Evolutionary conservation across 352 stramenopile species (phyloP), one percentile per base, ranked within the genome.

Genomic region (Elongisporangium senticosum): DNA sequence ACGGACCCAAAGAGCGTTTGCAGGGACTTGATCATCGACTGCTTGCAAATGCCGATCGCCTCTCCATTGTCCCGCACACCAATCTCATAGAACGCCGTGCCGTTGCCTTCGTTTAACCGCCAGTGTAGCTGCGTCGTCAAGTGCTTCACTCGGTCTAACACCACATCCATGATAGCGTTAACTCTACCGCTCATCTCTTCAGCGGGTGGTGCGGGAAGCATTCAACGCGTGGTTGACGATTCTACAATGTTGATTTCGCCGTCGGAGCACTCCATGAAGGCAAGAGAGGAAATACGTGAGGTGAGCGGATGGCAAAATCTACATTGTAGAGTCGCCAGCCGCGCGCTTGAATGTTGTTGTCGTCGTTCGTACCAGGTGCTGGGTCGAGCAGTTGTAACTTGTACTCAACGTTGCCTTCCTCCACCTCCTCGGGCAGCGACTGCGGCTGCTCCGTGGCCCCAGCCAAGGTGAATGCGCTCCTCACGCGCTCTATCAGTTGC

Each of bases 391-490:
- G 71, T 69, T 95, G 85, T 52, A 90, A 77, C 71, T 97, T 97
- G 69, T 97, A 96, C 77, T 97, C 89, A 52, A 96, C 75, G 63
- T 95, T 96, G 21, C 89, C 89, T 62, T 96, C 85, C 65, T 97
- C 89, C 51, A 96, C 72, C 61, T 97, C 89, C 39, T 80, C 71
- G 11, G 81, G 75, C 23, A 94, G 64, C 51, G 69, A 51, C 63
- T 56, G 5, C 14, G 37, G 54, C 21, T 22, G 33, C 13, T 43
- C 33, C 8, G 10, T 17, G 33, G 11, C 33, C 33, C 17, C 33
- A 43, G 33, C 33, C 2, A 10, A 43, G 33, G 33, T 10, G 13
- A 43, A 43, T 43, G 33, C 33, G 33, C 8, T 7, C 10, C 33
- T 43, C 13, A 43, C 33, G 13, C 33, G 33, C 33, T 43, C 33